Percentiles rank a stretch among this genome's conserved stretches.
phyloP scores from a whole-genome alignment of 2,329 filamentous ascomycete genomes.

The Epichloe elymi region DNA sequence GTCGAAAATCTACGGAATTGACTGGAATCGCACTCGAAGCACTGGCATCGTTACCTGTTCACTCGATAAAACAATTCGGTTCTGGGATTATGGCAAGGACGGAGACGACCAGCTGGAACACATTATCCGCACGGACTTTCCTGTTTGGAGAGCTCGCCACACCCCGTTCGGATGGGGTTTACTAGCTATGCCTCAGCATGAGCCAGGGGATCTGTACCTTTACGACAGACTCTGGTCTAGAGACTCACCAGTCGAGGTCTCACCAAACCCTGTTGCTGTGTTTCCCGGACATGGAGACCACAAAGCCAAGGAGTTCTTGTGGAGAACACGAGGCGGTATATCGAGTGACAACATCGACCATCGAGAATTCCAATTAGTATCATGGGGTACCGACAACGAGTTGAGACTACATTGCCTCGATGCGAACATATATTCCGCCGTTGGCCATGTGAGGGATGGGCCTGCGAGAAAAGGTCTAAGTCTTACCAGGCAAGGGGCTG shows the following conservation, averaged over 20 bases:
- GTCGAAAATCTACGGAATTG: constrained; percentile 89
- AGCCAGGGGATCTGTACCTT: constrained; percentile 71
- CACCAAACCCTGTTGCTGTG: constrained; percentile 37
- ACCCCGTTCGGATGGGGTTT: constrained; percentile 81
- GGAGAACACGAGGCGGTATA: constrained; percentile 62
- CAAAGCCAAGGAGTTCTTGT: constrained; percentile 83
- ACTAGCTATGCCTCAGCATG: constrained; percentile 83
- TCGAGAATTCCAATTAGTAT: constrained; percentile 83
- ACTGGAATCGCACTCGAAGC: constrained; percentile 73
- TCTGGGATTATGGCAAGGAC: constrained; percentile 66
- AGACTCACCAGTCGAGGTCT: constrained; percentile 29
- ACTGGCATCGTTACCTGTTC: constrained; percentile 76
- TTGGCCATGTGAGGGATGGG: constrained; percentile 61
- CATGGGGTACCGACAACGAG: constrained; percentile 81
- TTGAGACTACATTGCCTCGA: constrained; percentile 66
- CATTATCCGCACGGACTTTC: constrained; percentile 70
- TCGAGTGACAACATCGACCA: constrained; percentile 59
- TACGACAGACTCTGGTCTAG: constrained; percentile 52
- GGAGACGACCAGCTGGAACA: constrained; percentile 56
- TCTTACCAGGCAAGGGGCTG: constrained; percentile 69
- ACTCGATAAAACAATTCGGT: constrained; percentile 81
- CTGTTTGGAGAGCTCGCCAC: constrained; percentile 81
- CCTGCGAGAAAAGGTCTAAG: constrained; percentile 51
- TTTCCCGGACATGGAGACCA: constrained; percentile 50
- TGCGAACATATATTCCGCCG: constrained; percentile 46